A percentile compares a stretch with the other conserved stretches of the same genome.
These are phyloP conservation scores for Volvox reticuliferus DNA, from an alignment of 139 green algal genomes.

Conservation along the genomic window DNA sequence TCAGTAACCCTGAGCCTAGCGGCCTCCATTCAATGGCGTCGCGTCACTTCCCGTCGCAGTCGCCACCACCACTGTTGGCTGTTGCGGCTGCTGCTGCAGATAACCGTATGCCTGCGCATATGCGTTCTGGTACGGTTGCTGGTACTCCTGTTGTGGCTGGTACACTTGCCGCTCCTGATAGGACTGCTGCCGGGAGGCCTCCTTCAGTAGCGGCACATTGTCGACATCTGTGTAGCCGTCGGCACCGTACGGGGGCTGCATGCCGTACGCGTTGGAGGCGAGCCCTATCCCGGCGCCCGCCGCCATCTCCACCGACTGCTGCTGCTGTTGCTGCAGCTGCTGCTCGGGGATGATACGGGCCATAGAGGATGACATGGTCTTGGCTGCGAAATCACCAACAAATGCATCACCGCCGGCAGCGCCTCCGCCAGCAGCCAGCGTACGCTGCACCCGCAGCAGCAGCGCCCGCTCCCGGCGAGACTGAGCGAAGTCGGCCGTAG, in stretches of 20 bases:
- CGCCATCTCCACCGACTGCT: background rate
- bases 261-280: background rate
- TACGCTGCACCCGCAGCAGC: slow-evolving; percentile 24
- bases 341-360: background rate
- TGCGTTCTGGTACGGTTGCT: background rate
- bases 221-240: background rate
- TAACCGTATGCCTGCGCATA: background rate
- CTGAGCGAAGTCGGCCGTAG: slow-evolving; percentile 14
- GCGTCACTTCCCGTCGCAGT: too few relatives aligned
- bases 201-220: background rate
- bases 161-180: background rate
- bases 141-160: too few relatives aligned
- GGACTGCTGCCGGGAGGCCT: background rate
- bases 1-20: too few relatives aligned
- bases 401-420: background rate
- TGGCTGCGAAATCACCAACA: background rate
- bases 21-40: too few relatives aligned
- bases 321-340: background rate
- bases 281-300: background rate
- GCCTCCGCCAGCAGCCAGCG: background rate
- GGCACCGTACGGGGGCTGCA: background rate
- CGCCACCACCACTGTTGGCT: background rate
- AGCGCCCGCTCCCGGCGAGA: slow-evolving; percentile 20
- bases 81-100: background rate
- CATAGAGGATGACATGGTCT: too few relatives aligned